Evolutionary conservation across 768 basidiomycete species (phyloP), one percentile per base, ranked within the genome.

Genomic region (Phaffia australis): DNA sequence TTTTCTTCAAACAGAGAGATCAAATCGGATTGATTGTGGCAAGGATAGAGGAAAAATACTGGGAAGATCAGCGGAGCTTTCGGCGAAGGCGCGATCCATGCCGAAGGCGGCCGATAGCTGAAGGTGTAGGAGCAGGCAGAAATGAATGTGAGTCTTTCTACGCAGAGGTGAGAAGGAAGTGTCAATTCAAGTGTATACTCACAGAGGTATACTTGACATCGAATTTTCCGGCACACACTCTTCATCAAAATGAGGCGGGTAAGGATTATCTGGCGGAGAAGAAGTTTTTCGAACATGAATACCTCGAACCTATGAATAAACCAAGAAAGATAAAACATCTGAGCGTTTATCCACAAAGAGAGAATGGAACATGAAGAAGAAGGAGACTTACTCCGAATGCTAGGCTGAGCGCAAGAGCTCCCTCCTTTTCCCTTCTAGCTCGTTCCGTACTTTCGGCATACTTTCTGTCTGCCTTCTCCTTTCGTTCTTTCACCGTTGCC

Each of bases 1-100:
- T 86, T 83, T 75, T 97, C 93, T 70, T 84, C 80, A 76, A 94
- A 97, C 59, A 85, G 81, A 18, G 87, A 80, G 70, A 97, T 87
- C 66, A 93, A 81, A 76, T 99, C 95, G 32, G 93, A 89, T 6
- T 84, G 89, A 15, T 85, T 83, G 70, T 91, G 81, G n/a, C 74
- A 86, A 7, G 95, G 95, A 76, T 97, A 95, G 68, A 97, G 81
- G 77, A 98, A 87, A 79, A 95, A 89, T 51, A 87, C 85, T 1
- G 95, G 94, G 74, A 95, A 78, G 51, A 79, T 75, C 69, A 94
- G 76, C 16, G 94, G 81, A 0, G 84, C 84, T 4, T 71, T 56
- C 0, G 69, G 75, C 74, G 70, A 80, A 70, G 65, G 83, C 78
- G 65, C 83, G 74, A 76, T 85, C 87, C 72, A 77, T 54, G 52